Evolutionary conservation across 2,329 filamentous ascomycete genomes (phyloP).

Genomic region (Fusarium torreyae): DNA sequence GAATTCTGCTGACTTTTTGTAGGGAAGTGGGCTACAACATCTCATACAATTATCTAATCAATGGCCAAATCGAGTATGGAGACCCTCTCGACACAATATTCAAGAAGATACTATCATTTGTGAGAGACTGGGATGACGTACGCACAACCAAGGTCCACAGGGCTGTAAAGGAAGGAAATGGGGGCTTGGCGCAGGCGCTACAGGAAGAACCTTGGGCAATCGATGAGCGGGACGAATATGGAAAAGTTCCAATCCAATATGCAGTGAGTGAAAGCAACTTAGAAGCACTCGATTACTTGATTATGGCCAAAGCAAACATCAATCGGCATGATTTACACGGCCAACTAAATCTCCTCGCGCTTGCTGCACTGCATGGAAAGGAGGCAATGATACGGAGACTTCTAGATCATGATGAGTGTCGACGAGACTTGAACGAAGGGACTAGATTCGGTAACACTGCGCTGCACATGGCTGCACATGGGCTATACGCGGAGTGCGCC

Average conservation of each 20-base stretch:
- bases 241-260: fast-evolving
- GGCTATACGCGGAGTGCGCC: too few species aligned
- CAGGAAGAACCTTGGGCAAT: slow-evolving; percentile 20
- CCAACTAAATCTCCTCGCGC: too few species aligned
- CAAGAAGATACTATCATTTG: not conserved
- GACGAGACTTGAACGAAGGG: too few species aligned
- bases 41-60: too few species aligned
- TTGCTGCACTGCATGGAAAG: fast-evolving
- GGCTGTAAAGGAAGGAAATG: not conserved
- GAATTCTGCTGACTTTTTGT: not conserved
- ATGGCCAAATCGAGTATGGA: too few species aligned
- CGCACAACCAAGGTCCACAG: not conserved
- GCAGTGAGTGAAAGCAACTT: fast-evolving
- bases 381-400: not conserved
- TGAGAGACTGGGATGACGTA: fast-evolving
- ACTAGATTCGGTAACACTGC: too few species aligned
- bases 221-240: not conserved
- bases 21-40: fast-evolving
- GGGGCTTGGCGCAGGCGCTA: not conserved
- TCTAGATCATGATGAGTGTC: too few species aligned
- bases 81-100: fast-evolving
- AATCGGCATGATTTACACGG: too few species aligned
- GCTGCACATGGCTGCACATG: too few species aligned
- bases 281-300: not conserved
- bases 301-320: slow-evolving; percentile 3